Conservation (phyloP, 1,139 yeast genomes). For the Lipomyces yarrowii region DNA sequence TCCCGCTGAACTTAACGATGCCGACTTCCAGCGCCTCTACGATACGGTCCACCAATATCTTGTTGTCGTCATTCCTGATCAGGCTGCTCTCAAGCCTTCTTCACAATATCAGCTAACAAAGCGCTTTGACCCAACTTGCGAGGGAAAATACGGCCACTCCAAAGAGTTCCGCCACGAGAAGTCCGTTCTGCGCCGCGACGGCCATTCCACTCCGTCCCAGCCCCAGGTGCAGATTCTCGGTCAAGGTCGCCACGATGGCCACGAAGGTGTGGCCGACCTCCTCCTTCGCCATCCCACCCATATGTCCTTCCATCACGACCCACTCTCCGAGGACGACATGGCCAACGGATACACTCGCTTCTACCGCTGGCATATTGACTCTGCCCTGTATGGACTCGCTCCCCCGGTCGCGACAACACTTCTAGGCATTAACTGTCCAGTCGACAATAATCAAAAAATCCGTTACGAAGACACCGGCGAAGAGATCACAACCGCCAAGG, state of each 20-base stretch:
- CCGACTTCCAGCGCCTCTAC: slow-evolving; percentile 62
- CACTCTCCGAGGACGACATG: slow-evolving; percentile 63
- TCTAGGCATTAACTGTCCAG: slow-evolving; percentile 79
- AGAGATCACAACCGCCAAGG: slow-evolving; percentile 67
- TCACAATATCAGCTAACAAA: slow-evolving; percentile 75
- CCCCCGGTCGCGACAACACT: slow-evolving; percentile 86
- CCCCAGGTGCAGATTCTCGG: slow-evolving; percentile 91
- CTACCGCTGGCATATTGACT: slow-evolving; percentile 92
- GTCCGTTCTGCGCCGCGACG: slow-evolving; percentile 78
- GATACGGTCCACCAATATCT: slow-evolving; percentile 67
- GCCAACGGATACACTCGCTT: slow-evolving; percentile 69
- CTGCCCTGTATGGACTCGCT: slow-evolving; percentile 79
- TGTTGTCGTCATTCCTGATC: slow-evolving; percentile 73
- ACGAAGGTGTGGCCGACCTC: slow-evolving; percentile 71
- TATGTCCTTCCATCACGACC: slow-evolving; percentile 70
- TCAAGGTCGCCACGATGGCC: slow-evolving; percentile 67
- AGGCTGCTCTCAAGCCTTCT: slow-evolving; percentile 63
- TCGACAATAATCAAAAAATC: slow-evolving; percentile 49
- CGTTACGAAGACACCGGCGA: slow-evolving; percentile 67
- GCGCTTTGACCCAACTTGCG: slow-evolving; percentile 74
- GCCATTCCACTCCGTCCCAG: slow-evolving; percentile 72
- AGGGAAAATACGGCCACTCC: slow-evolving; percentile 79
- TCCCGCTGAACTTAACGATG: slow-evolving; percentile 69
- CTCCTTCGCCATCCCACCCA: slow-evolving; percentile 80
- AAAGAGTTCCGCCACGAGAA: slow-evolving; percentile 78